A percentile compares a stretch with the other conserved stretches of the same genome.
These are phyloP conservation scores for Annulohypoxylon bovei DNA, from an alignment of 495 filamentous ascomycete genomes.

Conservation along the genomic window DNA sequence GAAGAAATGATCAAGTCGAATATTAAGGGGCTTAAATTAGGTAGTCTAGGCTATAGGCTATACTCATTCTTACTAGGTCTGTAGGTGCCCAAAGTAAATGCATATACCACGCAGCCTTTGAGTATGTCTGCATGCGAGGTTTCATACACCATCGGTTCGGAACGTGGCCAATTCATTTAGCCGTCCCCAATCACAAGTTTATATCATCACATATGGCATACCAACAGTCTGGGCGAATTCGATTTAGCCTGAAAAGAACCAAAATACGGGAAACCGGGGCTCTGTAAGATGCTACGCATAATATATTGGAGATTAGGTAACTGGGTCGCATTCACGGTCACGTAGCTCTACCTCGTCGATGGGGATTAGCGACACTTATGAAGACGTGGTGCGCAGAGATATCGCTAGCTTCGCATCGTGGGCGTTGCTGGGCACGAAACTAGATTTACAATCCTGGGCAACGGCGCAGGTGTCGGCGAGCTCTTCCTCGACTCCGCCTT, in stretches of 20 bases:
- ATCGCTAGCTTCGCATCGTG: background rate
- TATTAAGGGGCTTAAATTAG: too few species aligned
- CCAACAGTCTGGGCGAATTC: constrained; percentile 13
- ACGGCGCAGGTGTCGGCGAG: constrained; percentile 35
- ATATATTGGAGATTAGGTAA: background rate
- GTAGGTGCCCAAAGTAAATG: too few species aligned
- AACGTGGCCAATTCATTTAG: background rate
- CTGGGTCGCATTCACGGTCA: background rate
- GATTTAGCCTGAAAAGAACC: constrained; percentile 38
- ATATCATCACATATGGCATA: background rate
- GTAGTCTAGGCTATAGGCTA: too few species aligned
- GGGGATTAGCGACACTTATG: background rate
- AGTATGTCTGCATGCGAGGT: background rate
- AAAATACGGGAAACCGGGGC: constrained; percentile 25
- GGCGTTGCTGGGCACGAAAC: background rate
- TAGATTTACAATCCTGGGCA: background rate
- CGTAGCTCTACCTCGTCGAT: background rate
- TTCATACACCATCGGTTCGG: background rate
- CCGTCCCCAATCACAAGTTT: background rate
- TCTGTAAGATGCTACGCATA: constrained; percentile 18
- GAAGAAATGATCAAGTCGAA: too few species aligned
- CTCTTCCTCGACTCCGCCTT: constrained; percentile 41
- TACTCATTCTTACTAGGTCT: too few species aligned
- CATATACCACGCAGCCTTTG: background rate
- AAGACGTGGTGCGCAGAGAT: background rate